Evolutionary conservation across 1,284 basidiomycete species (phyloP).

Genomic region (Hymenochaete sp.): DNA sequence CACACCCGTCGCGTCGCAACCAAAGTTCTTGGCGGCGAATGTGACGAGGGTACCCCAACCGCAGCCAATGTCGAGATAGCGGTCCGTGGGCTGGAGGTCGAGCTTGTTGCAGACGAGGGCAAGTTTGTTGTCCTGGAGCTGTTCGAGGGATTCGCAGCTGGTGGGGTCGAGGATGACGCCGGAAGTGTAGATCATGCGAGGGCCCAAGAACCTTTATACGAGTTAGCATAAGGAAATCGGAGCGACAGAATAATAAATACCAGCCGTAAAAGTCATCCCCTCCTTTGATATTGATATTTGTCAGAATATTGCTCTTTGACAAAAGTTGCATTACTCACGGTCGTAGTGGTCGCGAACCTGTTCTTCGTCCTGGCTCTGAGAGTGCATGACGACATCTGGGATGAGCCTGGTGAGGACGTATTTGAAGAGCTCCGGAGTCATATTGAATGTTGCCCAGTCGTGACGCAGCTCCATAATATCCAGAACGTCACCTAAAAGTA

Average conservation of each 20-base stretch:
- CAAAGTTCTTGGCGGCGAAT: slow-evolving; percentile 96
- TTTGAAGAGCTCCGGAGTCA: slow-evolving; percentile 86
- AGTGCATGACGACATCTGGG: slow-evolving; percentile 91
- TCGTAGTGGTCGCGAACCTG: slow-evolving; percentile 98
- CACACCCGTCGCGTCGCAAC: slow-evolving; percentile 90
- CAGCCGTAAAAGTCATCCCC: slow-evolving; percentile 93
- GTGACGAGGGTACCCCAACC: slow-evolving; percentile 96
- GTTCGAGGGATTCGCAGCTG: slow-evolving; percentile 80
- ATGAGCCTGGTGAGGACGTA: slow-evolving; percentile 86
- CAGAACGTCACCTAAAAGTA: slow-evolving; percentile 84
- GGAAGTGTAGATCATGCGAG: slow-evolving; percentile 96
- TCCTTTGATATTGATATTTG: slow-evolving; percentile 30
- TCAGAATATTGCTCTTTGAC: slow-evolving; percentile 13
- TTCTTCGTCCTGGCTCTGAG: slow-evolving; percentile 85
- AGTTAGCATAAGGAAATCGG: not conserved
- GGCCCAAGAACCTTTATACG: slow-evolving; percentile 73
- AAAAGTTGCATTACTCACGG: slow-evolving; percentile 40
- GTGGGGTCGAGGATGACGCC: slow-evolving; percentile 78
- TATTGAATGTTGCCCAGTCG: slow-evolving; percentile 90
- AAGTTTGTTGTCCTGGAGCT: slow-evolving; percentile 98
- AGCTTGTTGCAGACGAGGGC: slow-evolving; percentile 93
- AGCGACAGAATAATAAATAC: slow-evolving; percentile 29
- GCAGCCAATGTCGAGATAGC: slow-evolving; percentile 90
- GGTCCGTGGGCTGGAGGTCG: slow-evolving; percentile 73
- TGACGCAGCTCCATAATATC: slow-evolving; percentile 91